Percentiles rank a stretch among this genome's conserved stretches.
These are phyloP conservation scores for Sarocladium brachiariae DNA, from an alignment of 2,329 filamentous ascomycete species.

Conservation along the genomic window DNA sequence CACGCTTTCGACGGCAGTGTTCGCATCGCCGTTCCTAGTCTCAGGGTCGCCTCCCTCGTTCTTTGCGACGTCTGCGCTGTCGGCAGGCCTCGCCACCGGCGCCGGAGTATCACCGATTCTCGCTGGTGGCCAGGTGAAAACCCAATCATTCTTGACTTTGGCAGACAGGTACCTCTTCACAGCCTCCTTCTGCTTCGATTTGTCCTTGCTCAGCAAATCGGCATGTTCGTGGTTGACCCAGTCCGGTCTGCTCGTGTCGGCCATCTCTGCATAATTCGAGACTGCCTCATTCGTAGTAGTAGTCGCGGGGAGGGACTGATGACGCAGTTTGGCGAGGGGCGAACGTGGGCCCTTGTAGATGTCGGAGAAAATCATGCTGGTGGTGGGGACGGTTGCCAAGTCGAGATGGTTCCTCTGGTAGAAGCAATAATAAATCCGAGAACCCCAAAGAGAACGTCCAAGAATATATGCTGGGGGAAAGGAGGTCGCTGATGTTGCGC, in stretches of 20 bases:
- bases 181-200: slow-evolving; percentile 55
- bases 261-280: background rate
- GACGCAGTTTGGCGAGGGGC: slow-evolving; percentile 45
- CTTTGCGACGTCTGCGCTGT: background rate
- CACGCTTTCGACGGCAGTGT: no score
- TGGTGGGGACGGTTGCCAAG: no score
- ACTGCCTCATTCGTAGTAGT: slow-evolving; percentile 17
- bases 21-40: background rate
- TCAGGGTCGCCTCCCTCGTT: slow-evolving; percentile 8
- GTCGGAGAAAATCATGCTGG: slow-evolving; percentile 51
- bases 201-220: slow-evolving; percentile 56
- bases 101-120: slow-evolving; percentile 11
- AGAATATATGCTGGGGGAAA: background rate
- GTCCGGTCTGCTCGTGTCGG: slow-evolving; percentile 15
- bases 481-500: background rate
- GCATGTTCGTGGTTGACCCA: slow-evolving; percentile 47
- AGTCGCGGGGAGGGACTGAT: slow-evolving; percentile 19
- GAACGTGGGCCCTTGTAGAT: slow-evolving; percentile 50
- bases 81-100: background rate
- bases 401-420: no score
- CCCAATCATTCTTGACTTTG: slow-evolving; percentile 54
- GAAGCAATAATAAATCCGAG: no score
- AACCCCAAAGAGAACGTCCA: background rate
- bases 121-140: slow-evolving; percentile 47
- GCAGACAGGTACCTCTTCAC: slow-evolving; percentile 48